These are phyloP conservation scores for Epichloe aotearoae DNA, from an alignment of 2,329 filamentous ascomycete species.

Conservation along the genomic window DNA sequence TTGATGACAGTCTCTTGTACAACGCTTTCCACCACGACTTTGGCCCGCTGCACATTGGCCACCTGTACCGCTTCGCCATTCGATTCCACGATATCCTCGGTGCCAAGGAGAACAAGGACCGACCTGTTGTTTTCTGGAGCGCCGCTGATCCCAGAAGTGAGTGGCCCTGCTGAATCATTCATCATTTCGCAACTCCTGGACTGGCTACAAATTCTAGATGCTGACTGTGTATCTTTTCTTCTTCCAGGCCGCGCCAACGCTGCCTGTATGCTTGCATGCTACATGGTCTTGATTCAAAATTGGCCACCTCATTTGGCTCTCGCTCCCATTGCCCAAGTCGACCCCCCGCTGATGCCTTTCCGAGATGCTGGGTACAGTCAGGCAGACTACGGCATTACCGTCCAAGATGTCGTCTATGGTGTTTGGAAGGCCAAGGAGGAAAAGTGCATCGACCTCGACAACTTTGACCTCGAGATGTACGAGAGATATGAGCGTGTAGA, in stretches of 20 bases:
- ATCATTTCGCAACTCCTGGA: too few species aligned
- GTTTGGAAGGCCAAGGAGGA: slow-evolving; percentile 99
- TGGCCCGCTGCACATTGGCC: slow-evolving; percentile 91
- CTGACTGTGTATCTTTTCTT: background rate
- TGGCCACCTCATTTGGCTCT: slow-evolving; percentile 95
- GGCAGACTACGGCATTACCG: slow-evolving; percentile 87
- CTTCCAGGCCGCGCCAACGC: slow-evolving; percentile 71
- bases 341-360: slow-evolving; percentile 97
- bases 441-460: slow-evolving; percentile 76
- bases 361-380: slow-evolving; percentile 96
- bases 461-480: slow-evolving; percentile 95
- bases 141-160: slow-evolving; percentile 78
- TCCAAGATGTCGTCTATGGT: slow-evolving; percentile 95
- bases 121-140: slow-evolving; percentile 93
- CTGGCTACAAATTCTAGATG: background rate
- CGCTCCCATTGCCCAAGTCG: slow-evolving; percentile 89
- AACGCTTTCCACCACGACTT: slow-evolving; percentile 99
- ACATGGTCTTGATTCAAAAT: slow-evolving; percentile 96
- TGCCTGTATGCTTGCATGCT: slow-evolving; percentile 87
- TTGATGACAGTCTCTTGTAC: slow-evolving; percentile 86
- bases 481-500: slow-evolving; percentile 92
- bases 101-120: slow-evolving; percentile 77
- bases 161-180: slow-evolving; percentile 20
- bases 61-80: slow-evolving; percentile 91
- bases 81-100: slow-evolving; percentile 92